A percentile compares a stretch with the other conserved stretches of the same genome.
These are phyloP conservation scores for Wickerhamiella alocasiicola DNA, from an alignment of 805 yeast species.

Conservation along the genomic window DNA sequence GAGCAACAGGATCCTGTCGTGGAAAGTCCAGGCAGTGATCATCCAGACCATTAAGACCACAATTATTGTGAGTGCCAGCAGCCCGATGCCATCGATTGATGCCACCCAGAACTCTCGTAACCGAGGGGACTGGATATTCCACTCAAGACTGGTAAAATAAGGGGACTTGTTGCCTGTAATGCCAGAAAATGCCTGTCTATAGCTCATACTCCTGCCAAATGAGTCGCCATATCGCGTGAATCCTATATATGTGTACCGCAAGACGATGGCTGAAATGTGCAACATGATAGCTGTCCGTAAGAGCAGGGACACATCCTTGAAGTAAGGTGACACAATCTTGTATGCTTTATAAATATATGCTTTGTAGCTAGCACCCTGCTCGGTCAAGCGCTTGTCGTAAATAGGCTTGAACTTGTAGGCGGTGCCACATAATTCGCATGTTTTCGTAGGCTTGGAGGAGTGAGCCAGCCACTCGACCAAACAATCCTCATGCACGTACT, in stretches of 20 bases:
- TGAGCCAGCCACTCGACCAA: slow-evolving; percentile 75
- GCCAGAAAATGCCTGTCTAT: not conserved
- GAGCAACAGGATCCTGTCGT: not conserved
- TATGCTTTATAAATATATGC: slow-evolving; percentile 21
- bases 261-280: slow-evolving; percentile 13
- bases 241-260: slow-evolving; percentile 10
- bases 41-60: slow-evolving; percentile 2
- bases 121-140: not conserved
- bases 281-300: slow-evolving; percentile 17
- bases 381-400: slow-evolving; percentile 46
- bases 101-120: not conserved
- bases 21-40: slow-evolving; percentile 7
- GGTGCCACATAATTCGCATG: slow-evolving; percentile 82
- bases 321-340: not conserved
- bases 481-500: slow-evolving; percentile 88
- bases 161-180: not conserved
- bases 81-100: not conserved
- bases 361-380: slow-evolving; percentile 44
- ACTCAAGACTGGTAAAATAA: not conserved
- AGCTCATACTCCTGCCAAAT: not conserved
- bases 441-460: slow-evolving; percentile 45
- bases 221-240: slow-evolving; percentile 14
- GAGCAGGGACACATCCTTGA: slow-evolving; percentile 15
- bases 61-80: not conserved
- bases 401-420: slow-evolving; percentile 56